These are phyloP conservation scores for Backusella psychrophila DNA, from an alignment of 192 early-diverging fungal species.

Conservation along the genomic window DNA sequence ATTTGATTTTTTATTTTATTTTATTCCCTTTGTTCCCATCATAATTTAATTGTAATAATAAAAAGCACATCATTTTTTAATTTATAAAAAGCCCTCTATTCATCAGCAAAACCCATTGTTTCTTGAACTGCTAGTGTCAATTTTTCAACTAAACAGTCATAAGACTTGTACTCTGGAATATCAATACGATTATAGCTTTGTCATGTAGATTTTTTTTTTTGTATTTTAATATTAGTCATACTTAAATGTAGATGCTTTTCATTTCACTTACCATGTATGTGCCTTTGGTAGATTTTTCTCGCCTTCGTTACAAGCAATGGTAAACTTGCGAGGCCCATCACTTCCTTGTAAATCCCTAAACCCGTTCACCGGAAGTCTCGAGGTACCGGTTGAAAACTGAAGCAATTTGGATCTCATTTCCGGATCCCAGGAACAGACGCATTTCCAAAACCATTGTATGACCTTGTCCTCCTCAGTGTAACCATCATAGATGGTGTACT, in stretches of 20 bases:
- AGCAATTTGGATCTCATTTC: conserved; percentile 93
- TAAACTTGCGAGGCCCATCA: conserved; percentile 94
- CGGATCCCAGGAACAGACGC: conserved; percentile 79
- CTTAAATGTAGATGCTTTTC: background rate
- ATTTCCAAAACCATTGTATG: conserved; percentile 97
- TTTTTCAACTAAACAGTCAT: conserved; percentile 60
- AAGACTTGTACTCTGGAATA: conserved; percentile 86
- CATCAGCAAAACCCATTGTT: conserved; percentile 94
- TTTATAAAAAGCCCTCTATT: conserved; percentile 30
- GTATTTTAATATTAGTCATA: background rate
- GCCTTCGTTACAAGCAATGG: conserved; percentile 90
- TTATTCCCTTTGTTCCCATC: background rate
- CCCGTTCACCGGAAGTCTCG: conserved; percentile 96
- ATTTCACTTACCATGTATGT: conserved; percentile 80
- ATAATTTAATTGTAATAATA: background rate
- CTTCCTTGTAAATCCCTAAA: conserved; percentile 98
- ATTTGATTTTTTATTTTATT: background rate
- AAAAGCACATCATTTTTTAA: background rate
- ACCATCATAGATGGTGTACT: conserved; percentile 94
- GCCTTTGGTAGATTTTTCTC: conserved; percentile 85
- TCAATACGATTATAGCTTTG: conserved; percentile 88
- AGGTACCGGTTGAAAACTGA: conserved; percentile 98
- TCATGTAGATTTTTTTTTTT: background rate
- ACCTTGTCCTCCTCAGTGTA: conserved; percentile 97
- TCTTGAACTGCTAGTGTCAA: conserved; percentile 89